A percentile compares a stretch with the other conserved stretches of the same genome.
These are phyloP conservation scores for Xylaria nigripes DNA, from an alignment of 495 filamentous ascomycete species.

Conservation along the genomic window DNA sequence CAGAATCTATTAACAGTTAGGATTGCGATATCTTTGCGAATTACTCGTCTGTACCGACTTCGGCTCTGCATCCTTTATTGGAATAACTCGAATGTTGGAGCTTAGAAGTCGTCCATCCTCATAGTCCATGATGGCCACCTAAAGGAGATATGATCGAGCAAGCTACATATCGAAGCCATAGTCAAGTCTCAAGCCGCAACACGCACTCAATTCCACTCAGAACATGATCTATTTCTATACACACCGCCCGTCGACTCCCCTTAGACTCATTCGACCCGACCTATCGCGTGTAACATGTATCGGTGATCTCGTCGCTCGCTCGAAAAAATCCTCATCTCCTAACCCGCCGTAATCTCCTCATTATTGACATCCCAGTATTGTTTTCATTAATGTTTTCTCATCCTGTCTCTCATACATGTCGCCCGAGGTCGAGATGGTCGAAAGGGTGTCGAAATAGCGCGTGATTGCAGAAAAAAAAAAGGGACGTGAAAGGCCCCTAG, in stretches of 20 bases:
- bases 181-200: too few relatives aligned
- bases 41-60: too few relatives aligned
- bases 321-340: background rate
- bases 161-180: too few relatives aligned
- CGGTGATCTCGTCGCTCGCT: background rate
- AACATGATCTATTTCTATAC: background rate
- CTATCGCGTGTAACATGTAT: too few relatives aligned
- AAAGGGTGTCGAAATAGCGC: background rate
- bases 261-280: too few relatives aligned
- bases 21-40: too few relatives aligned
- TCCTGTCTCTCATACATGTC: background rate
- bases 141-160: too few relatives aligned
- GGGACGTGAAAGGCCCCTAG: background rate
- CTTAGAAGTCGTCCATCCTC: too few relatives aligned
- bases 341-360: background rate
- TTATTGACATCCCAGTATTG: background rate
- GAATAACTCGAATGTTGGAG: too few relatives aligned
- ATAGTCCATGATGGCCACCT: too few relatives aligned
- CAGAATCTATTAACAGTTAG: too few relatives aligned
- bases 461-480: background rate
- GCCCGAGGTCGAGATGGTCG: background rate
- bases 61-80: too few relatives aligned
- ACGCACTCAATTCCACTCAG: background rate
- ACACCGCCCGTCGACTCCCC: background rate
- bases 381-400: background rate